phyloP scores from a whole-genome alignment of 345 rosid species.

The Melastoma malabathricum region DNA sequence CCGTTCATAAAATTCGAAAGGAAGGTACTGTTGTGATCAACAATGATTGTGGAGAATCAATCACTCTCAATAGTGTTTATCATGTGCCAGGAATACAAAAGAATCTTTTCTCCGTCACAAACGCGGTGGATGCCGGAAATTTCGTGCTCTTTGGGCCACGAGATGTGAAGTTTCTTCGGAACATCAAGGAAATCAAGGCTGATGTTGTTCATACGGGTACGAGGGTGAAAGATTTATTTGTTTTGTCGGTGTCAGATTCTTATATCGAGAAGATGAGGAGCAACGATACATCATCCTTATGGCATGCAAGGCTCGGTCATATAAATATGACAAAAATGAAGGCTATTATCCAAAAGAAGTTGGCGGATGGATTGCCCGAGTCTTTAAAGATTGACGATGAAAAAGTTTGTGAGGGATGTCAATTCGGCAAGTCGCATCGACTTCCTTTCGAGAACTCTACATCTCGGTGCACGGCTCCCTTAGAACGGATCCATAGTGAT shows the following conservation, averaged over 20 bases:
- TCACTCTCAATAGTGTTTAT: conserved; percentile 8
- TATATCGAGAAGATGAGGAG: conserved; percentile 2
- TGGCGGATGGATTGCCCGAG: conserved; percentile 9
- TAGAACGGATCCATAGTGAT: no score
- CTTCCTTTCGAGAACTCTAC: conserved; percentile 12
- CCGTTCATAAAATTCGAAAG: conserved; percentile 8
- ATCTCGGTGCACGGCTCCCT: background rate
- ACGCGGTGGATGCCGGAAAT: conserved; percentile 3
- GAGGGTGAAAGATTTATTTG: conserved; percentile 4
- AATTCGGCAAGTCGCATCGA: conserved; percentile 8
- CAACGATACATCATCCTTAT: conserved; percentile 6
- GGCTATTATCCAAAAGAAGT: background rate
- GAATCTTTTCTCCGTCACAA: conserved; percentile 4
- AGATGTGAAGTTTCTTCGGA: conserved; percentile 10
- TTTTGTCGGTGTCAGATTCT: conserved; percentile 6
- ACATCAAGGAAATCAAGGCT: conserved; percentile 1
- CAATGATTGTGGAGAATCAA: background rate
- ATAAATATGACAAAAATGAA: no score
- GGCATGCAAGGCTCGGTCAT: conserved; percentile 8
- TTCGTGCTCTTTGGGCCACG: conserved; percentile 8
- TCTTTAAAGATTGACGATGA: conserved; percentile 1
- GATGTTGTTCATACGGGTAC: conserved; percentile 11
- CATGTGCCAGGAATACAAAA: conserved; percentile 8
- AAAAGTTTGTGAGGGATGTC: conserved; percentile 9
- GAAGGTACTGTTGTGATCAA: conserved; percentile 6